Evolutionary conservation across 495 filamentous ascomycete genomes (phyloP).

Genomic region (Penicillium simplicissimum): DNA sequence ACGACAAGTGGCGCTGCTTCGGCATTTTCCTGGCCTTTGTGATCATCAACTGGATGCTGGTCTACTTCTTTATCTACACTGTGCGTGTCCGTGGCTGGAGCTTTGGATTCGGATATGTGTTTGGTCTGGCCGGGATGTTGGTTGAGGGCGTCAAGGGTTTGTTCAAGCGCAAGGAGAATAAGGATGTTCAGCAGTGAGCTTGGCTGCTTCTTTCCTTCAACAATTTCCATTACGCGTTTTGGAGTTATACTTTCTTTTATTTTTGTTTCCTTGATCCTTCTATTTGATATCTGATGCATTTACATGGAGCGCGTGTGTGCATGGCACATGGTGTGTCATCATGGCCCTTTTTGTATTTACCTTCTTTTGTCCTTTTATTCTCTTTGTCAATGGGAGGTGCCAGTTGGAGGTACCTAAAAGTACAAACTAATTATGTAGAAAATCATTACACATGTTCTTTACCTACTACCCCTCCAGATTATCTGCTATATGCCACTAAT

Average conservation of each 20-base stretch:
- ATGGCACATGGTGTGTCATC: constrained; percentile 1
- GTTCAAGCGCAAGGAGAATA: constrained; percentile 37
- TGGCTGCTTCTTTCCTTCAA: background rate
- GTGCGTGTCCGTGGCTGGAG: constrained; percentile 71
- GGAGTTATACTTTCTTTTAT: background rate
- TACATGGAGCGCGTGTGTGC: constrained; percentile 29
- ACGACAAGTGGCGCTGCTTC: constrained; percentile 72
- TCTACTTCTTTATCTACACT: constrained; percentile 86
- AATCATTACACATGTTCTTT: background rate
- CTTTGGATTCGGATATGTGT: constrained; percentile 66
- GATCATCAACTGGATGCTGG: constrained; percentile 72
- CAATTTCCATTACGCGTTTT: background rate
- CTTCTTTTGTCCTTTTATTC: background rate
- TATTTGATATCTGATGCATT: constrained; percentile 24
- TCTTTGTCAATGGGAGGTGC: background rate
- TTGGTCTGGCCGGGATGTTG: constrained; percentile 50
- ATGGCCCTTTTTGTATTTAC: constrained; percentile 8
- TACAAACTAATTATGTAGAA: background rate
- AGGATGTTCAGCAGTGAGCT: constrained; percentile 11
- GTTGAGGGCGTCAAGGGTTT: constrained; percentile 42
- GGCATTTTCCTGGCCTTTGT: constrained; percentile 79
- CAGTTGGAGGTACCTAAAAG: background rate
- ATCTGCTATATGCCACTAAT: background rate
- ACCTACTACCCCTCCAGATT: background rate
- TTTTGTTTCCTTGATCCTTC: background rate